Conservation (phyloP, 169 alveolate genomes). For the Perkinsus marinus region DNA sequence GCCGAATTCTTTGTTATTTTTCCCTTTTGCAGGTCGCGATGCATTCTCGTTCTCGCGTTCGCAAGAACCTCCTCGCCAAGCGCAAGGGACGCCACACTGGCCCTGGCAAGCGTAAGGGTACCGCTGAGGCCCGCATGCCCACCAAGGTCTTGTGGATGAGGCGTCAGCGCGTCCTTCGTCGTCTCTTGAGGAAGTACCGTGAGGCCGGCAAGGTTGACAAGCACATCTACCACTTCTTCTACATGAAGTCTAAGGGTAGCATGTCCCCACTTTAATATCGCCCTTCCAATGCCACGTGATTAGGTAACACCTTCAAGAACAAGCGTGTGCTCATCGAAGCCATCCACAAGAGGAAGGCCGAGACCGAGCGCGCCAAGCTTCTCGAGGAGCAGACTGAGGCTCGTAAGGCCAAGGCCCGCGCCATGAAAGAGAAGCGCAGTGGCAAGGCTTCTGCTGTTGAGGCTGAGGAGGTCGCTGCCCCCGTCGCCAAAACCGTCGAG, state of each 20-base stretch:
- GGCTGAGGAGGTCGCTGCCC: background rate
- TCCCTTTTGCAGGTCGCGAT: background rate
- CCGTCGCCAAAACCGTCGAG: background rate
- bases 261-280: background rate
- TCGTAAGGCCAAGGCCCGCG: slow-evolving; percentile 63
- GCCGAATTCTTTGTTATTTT: slow-evolving; percentile 9
- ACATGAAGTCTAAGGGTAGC: slow-evolving; percentile 87
- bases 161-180: slow-evolving; percentile 93
- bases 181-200: slow-evolving; percentile 88
- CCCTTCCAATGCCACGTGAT: background rate
- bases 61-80: slow-evolving; percentile 78
- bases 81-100: slow-evolving; percentile 95
- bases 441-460: slow-evolving; percentile 23
- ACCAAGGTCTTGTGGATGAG: slow-evolving; percentile 91
- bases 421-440: slow-evolving; percentile 41
- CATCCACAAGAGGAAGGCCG: slow-evolving; percentile 81
- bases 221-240: slow-evolving; percentile 91
- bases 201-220: slow-evolving; percentile 87
- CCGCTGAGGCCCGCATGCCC: slow-evolving; percentile 93
- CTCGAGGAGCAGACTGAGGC: slow-evolving; percentile 62
- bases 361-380: slow-evolving; percentile 9
- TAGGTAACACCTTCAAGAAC: slow-evolving; percentile 82
- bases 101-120: slow-evolving; percentile 92
- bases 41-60: slow-evolving; percentile 83
- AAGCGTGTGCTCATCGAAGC: slow-evolving; percentile 93